These are phyloP conservation scores for Suillus brevipes DNA, from an alignment of 768 basidiomycete species.

Conservation along the genomic window DNA sequence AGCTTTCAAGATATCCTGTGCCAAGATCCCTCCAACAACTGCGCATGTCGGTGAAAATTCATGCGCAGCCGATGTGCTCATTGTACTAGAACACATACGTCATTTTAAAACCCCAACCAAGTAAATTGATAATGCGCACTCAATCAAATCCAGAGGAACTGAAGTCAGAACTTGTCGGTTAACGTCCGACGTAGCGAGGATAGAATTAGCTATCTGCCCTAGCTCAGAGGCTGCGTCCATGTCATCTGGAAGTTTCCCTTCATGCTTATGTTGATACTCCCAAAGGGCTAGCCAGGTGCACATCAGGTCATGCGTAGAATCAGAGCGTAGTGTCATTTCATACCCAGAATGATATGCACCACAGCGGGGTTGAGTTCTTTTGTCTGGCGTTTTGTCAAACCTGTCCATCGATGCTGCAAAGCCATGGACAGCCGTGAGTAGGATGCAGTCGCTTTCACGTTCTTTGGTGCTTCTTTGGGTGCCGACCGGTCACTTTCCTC, in stretches of 20 bases:
- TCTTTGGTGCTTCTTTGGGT: constrained; percentile 57
- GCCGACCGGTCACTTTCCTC: constrained; percentile 60
- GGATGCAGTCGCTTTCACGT: constrained; percentile 55
- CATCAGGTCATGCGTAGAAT: background rate
- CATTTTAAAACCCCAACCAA: constrained; percentile 8
- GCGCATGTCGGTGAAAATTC: constrained; percentile 95
- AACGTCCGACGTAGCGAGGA: constrained; percentile 64
- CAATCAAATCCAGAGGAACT: constrained; percentile 58
- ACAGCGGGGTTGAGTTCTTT: constrained; percentile 80
- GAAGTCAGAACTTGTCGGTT: constrained; percentile 63
- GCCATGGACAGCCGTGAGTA: constrained; percentile 67
- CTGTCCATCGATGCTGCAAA: constrained; percentile 66
- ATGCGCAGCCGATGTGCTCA: constrained; percentile 67
- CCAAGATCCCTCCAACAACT: constrained; percentile 91
- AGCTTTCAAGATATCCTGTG: constrained; percentile 92
- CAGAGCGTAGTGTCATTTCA: constrained; percentile 9
- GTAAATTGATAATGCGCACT: constrained; percentile 45
- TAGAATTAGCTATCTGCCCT: constrained; percentile 58
- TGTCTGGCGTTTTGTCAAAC: constrained; percentile 70
- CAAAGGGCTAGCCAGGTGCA: constrained; percentile 59
- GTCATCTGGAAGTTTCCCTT: constrained; percentile 57
- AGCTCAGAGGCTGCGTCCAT: constrained; percentile 53
- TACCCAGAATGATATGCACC: constrained; percentile 75
- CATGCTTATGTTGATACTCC: constrained; percentile 71
- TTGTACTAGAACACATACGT: constrained; percentile 46